Base-by-base conservation (phyloP, 2,329 filamentous ascomycete species). In the Fusarium floridanum region DNA sequence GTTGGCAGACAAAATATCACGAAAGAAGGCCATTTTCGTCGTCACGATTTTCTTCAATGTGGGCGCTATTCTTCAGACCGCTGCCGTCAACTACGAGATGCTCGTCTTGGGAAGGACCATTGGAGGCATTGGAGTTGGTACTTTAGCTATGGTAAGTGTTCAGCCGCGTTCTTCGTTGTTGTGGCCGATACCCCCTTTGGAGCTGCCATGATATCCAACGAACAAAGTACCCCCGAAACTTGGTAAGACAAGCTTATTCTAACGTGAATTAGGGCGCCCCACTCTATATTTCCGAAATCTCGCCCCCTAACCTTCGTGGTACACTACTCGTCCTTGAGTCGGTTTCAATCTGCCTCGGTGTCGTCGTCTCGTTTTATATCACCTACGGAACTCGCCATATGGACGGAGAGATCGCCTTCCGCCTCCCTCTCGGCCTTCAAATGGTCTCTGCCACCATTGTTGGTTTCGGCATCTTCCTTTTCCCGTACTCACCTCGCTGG, bases 401-500 rank as follows among this genome's bases (percentile, higher is more conserved):
- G 16, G 39, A 66, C 3, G 56, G 69, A 29, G 69, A 73, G 20
- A 37, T 70, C 6, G 55, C 88, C 17, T 92, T 90, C 10, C 55
- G 55, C 1, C 55, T 59, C 2, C 55, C 55, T 39, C 55, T 59
- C 6, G 55, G 55, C 2, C 55, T 59, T 8, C 89, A 91, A 80
- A 88, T 88, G 73, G 81, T 89, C 3, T 89, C 88, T 0, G 88
- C 86, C 3, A 78, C 87, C 6, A 78, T 90, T 8, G 82, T 90
- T 2, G 84, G 91, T 45, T 78, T 86, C 29, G 89, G 89, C 1
- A 84, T 90, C n/a, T 85, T 89, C 77, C 90, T 90, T 80, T 87
- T 91, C 73, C 89, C 89, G 0, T 89, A 89, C 75, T 91, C 89
- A 29, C 92, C 92, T 1, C 88, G 92, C 66, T 94, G 92, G 92